Base-by-base conservation (phyloP, 345 rosid genomes). In the Erysimum cheiranthoides region DNA sequence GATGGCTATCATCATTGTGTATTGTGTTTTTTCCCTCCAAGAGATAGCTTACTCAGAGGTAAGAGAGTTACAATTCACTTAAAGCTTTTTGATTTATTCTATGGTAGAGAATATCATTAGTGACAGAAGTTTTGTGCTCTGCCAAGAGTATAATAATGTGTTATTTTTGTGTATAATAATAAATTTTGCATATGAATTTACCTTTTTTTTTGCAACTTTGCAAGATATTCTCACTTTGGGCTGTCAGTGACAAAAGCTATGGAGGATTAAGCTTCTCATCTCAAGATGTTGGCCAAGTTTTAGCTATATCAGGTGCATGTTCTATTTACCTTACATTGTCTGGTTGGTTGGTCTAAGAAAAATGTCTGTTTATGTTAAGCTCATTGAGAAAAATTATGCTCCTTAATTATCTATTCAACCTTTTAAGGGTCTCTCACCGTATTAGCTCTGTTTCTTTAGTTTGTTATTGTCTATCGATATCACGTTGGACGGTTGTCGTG, bases 41-140 rank as follows among this genome's bases (percentile, higher is more conserved):
- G 89, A 88, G 78, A 84, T 88, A 38, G 93, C 89, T 74, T 88
- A 88, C 59, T 61, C 81, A 11, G 90, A 88, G 82, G 93, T 85
- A 76, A 75, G 82, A 51, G 5, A 49, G 50, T 36, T 16, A 49
- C 30, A 27, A 13, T 49, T 16, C 59, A 47, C 51, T 61, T 49
- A 30, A 10, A 60, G 31, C 3, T 27, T 42, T 27, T 30, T 28
- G n/a, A 68, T 68, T 49, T 4, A 70, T 25, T 34, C 28, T 16
- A 14, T 18, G 9, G 5, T 34, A 34, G 36, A 34, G 36, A 1
- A 0, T 1, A 21, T 21, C 25, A 21, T 21, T 21, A 21, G 25
- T 21, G 25, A 21, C 1, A 21, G 25, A 21, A 21, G 25, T 21
- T 21, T 21, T 21, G 25, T n/a, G n/a, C n/a, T n/a, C n/a, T n/a